Conservation (phyloP, 805 yeast species). For the Schwanniomyces occidentalis region DNA sequence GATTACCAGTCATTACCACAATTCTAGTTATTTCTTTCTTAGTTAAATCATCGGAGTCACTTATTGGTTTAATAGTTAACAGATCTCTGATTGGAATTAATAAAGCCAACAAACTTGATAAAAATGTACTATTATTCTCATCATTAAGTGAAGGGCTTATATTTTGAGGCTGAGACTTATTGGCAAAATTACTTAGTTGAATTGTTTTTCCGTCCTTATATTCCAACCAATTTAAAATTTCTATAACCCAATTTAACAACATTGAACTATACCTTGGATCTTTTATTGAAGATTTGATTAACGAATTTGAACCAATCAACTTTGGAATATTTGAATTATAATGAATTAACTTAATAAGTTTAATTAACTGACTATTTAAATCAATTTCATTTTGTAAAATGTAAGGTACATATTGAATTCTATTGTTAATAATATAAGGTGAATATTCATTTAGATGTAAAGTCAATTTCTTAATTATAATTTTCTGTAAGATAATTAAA, state of each 20-base stretch:
- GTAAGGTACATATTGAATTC: slow-evolving; percentile 38
- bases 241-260: slow-evolving; percentile 52
- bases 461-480: slow-evolving; percentile 39
- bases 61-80: slow-evolving; percentile 34
- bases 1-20: slow-evolving; percentile 59
- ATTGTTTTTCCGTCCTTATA: slow-evolving; percentile 46
- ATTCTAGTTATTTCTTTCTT: slow-evolving; percentile 44
- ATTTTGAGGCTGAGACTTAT: slow-evolving; percentile 12
- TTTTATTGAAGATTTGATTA: slow-evolving; percentile 29
- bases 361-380: slow-evolving; percentile 35
- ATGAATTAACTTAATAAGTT: slow-evolving; percentile 38
- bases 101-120: slow-evolving; percentile 49
- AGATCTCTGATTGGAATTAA: slow-evolving; percentile 41
- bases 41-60: slow-evolving; percentile 18
- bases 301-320: slow-evolving; percentile 39
- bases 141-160: slow-evolving; percentile 4
- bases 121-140: slow-evolving; percentile 31
- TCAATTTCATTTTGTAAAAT: slow-evolving; percentile 47
- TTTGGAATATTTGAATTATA: slow-evolving; percentile 48
- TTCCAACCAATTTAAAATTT: slow-evolving; percentile 55
- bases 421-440: slow-evolving; percentile 29
- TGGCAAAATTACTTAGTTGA: slow-evolving; percentile 6
- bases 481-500: slow-evolving; percentile 38
- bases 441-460: slow-evolving; percentile 19
- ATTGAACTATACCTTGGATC: slow-evolving; percentile 28